Evolutionary conservation across 139 green algal species (phyloP), one percentile per base, ranked within the genome.

Genomic region (Choricystis sp.): DNA sequence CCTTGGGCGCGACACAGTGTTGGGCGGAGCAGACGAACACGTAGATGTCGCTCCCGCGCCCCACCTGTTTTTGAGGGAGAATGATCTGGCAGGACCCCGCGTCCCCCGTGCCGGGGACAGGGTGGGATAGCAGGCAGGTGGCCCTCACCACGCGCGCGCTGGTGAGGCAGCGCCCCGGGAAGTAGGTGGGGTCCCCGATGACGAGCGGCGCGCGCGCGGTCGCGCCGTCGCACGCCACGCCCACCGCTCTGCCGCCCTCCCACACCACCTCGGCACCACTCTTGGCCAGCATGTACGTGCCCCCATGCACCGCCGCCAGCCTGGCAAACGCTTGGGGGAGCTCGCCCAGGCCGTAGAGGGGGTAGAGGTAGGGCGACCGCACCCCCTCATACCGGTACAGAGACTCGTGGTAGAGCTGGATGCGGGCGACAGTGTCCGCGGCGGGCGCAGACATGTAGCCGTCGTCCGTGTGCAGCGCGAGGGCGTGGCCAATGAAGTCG

Each of bases 201-300:
- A 99, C 87, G 26, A 97, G 73, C 66, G 91, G 93, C 59, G 79
- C 80, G 66, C 84, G 86, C 3, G 89, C 93, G 0, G 81, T 86
- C 71, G 94, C 79, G 0, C 86, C 89, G 63, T 90, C 90, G 64
- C 77, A 86, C 57, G 64, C 83, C 52, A 98, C 92, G 30, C 92
- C 92, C 24, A 83, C 70, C 0, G 85, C 89, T 22, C 74, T 60
- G 27, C 21, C 26, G 23, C 63, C 63, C 40, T 66, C 76, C 59
- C 52, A 72, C 28, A 68, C 59, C 58, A 90, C 85, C 73, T 91
- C 64, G 2, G 74, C 82, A 61, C 94, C 90, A 5, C 81, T 77
- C 72, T 93, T 92, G 71, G 78, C 77, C 29, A 99, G 89, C 93
- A 99, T 99, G 85, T 99, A 99, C 25, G 92, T 96, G 62, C 93